Base-by-base conservation (phyloP, 75 land plant genomes). In the Selaginella moellendorffii region DNA sequence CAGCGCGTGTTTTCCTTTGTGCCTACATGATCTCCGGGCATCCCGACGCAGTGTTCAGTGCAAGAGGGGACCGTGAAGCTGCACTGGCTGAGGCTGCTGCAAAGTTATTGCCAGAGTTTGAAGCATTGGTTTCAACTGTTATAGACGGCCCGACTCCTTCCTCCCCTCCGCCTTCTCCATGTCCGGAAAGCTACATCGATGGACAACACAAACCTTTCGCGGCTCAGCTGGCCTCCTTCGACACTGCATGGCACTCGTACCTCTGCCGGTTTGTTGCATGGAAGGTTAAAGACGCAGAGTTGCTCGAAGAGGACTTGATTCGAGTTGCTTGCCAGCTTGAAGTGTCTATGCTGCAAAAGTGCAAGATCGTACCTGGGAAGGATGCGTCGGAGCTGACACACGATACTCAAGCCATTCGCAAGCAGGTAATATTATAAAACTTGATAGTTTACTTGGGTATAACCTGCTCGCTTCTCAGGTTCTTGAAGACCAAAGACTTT, bases 1-100 rank as follows among this genome's bases (percentile, higher is more conserved):
- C 82, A 28, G 85, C 73, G 25, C 79, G 99, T 26, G 78, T 86
- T 14, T 83, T 86, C 14, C 82, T 95, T 23, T 90, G 99, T 82
- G 97, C 99, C 14, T 95, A 90, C 60, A 95, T 95, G 97, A 95
- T 95, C 53, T 53, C 83, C 63, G 85, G 91, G 2, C 99, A 95
- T 65, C 99, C 99, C 1, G 85, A 90, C 68, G 99, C 88, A 0
- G 99, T 95, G 63, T 79, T 90, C 53, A 90, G 97, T 76, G 78
- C 80, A 1, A 73, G 63, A 68, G 99, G 99, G 27, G 83, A 95
- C 54, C 84, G 75, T 63, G 91, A 95, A 60, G 52, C 54, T 58
- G 78, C 83, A 22, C 75, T 95, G 17, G 75, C 83, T 42, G 80
- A 82, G 42, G 80, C 97, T 29, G 99, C 99, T 1, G 60, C 71